A percentile compares a stretch with the other conserved stretches of the same genome.
Evolutionary conservation across 345 rosid species (phyloP).

Genomic region (Acer yangbiense): DNA sequence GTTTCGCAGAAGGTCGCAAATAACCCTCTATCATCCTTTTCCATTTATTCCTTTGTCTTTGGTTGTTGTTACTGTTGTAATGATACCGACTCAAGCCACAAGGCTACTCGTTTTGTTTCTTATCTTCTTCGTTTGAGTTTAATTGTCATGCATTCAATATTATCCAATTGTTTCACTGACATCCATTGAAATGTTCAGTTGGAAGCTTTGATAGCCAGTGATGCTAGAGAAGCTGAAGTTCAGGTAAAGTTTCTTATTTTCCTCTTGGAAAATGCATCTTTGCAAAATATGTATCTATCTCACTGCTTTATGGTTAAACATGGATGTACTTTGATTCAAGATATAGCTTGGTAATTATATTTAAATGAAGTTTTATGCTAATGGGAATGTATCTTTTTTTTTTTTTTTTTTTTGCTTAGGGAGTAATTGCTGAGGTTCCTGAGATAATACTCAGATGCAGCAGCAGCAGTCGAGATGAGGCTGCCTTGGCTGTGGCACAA

Average conservation of each 20-base stretch:
- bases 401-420: constrained; percentile 51
- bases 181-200: constrained; percentile 49
- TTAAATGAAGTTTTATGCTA: background rate
- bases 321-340: background rate
- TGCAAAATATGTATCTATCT: background rate
- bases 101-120: background rate
- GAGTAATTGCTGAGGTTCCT: constrained; percentile 83
- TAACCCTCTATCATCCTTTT: background rate
- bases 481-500: constrained; percentile 96
- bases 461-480: constrained; percentile 93
- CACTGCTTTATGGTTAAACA: background rate
- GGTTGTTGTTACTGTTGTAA: too few relatives aligned
- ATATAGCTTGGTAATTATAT: background rate
- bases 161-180: constrained; percentile 25
- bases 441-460: constrained; percentile 92
- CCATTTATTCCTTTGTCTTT: background rate
- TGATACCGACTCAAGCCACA: background rate
- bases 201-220: constrained; percentile 73
- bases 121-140: constrained; percentile 2
- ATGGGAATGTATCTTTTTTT: background rate
- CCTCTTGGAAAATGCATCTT: background rate
- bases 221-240: constrained; percentile 75
- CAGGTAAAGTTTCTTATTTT: constrained; percentile 55
- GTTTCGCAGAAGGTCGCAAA: constrained; percentile 75
- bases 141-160: background rate